Evolutionary conservation across 1,284 basidiomycete genomes (phyloP), one percentile per base, ranked within the genome.

Genomic region (Marasmius sp.): DNA sequence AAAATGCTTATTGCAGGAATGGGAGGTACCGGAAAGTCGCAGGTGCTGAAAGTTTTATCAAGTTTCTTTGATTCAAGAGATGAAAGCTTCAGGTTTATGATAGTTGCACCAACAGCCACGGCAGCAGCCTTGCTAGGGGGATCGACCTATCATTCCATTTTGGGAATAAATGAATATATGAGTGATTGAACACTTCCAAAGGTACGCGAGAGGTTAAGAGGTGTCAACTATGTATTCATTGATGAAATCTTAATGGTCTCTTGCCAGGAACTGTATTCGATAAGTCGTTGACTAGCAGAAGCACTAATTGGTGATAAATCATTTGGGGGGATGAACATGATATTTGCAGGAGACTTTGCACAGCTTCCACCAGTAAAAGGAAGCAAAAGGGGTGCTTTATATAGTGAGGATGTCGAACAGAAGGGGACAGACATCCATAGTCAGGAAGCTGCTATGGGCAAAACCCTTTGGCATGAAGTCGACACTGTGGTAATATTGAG

Each of bases 11-110:
- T 77, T 14, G 72, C 69, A n/a, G 75, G 74, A 16, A 69, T 70
- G 64, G 74, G 65, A 12, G 71, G 75, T 7, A 75, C 71, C 6
- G 73, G 75, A 1, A 77, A 79, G 64, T 71, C 73, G 9, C 71
- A 68, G 22, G 76, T 79, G 0, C 67, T 79, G 0, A 67, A 72
- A 36, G 71, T 75, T 0, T 34, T 77, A 1, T 41, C 54, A 2
- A 16, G 45, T 2, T 56, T 60, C 18, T 60, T 60, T n/a, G 1
- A 6, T 20, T 6, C 6, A 3, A 22, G 52, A 27, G 50, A 37
- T 2, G 14, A 59, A 10, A 8, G 10, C 8, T 12, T 22, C 5
- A 10, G 49, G 20, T n/a, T 59, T 4, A 1, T 22, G 9, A 3
- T 59, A 16, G 1, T 36, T 6, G 33, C 58, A 7, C 39, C 22